Percentiles rank a stretch among this genome's conserved stretches.
Conservation (phyloP, 2,329 filamentous ascomycete genomes). For the Penicillium brasilianum region DNA sequence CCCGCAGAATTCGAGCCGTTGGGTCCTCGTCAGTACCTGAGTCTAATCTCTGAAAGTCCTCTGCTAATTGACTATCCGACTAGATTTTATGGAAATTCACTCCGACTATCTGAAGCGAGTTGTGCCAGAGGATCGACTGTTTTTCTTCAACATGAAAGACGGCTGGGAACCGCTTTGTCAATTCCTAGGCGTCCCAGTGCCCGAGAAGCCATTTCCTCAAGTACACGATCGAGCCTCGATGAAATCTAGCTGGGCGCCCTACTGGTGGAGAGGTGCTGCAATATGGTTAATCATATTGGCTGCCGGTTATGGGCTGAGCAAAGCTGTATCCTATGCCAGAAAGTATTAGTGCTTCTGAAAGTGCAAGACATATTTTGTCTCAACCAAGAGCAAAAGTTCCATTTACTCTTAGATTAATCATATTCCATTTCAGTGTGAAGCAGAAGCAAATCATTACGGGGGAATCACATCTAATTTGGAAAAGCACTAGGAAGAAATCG, state of each 20-base stretch:
- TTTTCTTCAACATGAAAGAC: slow-evolving; percentile 31
- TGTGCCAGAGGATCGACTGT: slow-evolving; percentile 11
- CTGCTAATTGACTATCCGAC: neutral
- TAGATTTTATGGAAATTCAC: slow-evolving; percentile 13
- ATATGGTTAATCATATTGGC: slow-evolving; percentile 4
- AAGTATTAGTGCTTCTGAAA: neutral
- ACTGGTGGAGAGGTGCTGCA: slow-evolving; percentile 8
- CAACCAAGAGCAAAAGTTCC: neutral
- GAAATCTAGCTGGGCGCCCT: slow-evolving; percentile 9
- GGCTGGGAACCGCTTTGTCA: slow-evolving; percentile 52
- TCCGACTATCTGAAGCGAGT: slow-evolving; percentile 16
- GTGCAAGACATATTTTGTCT: neutral
- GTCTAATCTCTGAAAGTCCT: too few species aligned
- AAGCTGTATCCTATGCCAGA: slow-evolving; percentile 5
- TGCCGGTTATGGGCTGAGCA: slow-evolving; percentile 1
- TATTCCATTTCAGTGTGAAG: neutral
- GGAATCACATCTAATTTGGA: too few species aligned
- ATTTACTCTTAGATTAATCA: neutral
- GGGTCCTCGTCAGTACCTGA: neutral
- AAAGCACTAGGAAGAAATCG: neutral
- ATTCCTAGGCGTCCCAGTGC: slow-evolving; percentile 46
- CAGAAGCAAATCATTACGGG: too few species aligned
- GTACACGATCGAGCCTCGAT: slow-evolving; percentile 30
- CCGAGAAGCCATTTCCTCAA: slow-evolving; percentile 42
- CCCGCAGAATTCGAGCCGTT: slow-evolving; percentile 6